Percentiles rank a stretch among this genome's conserved stretches.
These are phyloP conservation scores for Epichloe elymi DNA, from an alignment of 2,329 filamentous ascomycete species.

Conservation along the genomic window DNA sequence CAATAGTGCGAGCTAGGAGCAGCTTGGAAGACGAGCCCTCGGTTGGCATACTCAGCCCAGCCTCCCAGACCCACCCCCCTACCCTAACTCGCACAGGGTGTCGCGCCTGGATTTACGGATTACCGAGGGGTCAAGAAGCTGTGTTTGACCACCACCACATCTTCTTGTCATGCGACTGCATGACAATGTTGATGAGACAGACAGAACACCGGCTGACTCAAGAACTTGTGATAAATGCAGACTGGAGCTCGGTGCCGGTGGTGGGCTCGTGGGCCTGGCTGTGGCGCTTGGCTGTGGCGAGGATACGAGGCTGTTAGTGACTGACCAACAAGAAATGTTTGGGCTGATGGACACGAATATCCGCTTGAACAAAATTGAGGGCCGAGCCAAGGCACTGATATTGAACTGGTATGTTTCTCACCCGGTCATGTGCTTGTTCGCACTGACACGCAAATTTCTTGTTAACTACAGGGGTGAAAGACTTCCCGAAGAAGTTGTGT, in stretches of 20 bases:
- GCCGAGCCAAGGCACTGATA: conserved; percentile 50
- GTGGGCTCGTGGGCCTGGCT: conserved; percentile 67
- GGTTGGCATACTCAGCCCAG: too few relatives aligned
- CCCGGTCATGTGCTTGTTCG: background rate
- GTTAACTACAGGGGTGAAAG: conserved; percentile 41
- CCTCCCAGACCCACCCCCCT: too few relatives aligned
- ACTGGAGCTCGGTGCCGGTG: conserved; percentile 83
- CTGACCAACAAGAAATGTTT: conserved; percentile 80
- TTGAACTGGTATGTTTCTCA: conserved; percentile 59
- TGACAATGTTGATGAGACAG: background rate
- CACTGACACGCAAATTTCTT: background rate
- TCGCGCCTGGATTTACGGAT: too few relatives aligned
- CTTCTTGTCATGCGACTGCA: background rate
- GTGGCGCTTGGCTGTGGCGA: conserved; percentile 44
- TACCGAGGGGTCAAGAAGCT: background rate
- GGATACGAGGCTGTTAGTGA: conserved; percentile 53
- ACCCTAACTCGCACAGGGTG: too few relatives aligned
- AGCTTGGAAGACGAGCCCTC: too few relatives aligned
- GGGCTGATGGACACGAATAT: conserved; percentile 80
- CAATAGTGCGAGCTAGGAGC: too few relatives aligned
- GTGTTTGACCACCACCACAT: background rate
- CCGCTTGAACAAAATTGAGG: conserved; percentile 57
- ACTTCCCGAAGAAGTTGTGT: conserved; percentile 37
- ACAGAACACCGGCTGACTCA: conserved; percentile 9
- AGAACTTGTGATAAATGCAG: conserved; percentile 29